Conservation (phyloP, 2,329 filamentous ascomycete species). For the Fusarium sp. region DNA sequence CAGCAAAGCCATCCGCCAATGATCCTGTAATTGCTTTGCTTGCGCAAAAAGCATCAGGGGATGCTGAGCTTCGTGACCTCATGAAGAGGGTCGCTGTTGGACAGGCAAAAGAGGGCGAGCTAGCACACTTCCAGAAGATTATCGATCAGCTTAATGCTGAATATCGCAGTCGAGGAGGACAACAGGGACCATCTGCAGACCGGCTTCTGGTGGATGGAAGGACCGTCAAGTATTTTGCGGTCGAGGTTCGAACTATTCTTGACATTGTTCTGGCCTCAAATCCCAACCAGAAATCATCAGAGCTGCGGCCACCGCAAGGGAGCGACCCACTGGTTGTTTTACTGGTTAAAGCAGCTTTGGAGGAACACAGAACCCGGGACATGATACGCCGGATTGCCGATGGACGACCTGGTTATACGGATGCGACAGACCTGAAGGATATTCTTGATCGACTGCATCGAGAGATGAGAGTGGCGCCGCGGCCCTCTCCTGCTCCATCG, state of each 20-base stretch:
- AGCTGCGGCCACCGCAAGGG: conserved; percentile 65
- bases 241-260: conserved; percentile 68
- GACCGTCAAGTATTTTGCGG: conserved; percentile 70
- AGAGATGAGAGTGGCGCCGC: conserved; percentile 54
- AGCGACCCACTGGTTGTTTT: conserved; percentile 69
- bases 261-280: conserved; percentile 71
- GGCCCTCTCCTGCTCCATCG: conserved; percentile 46
- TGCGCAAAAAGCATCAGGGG: conserved; percentile 79
- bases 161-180: conserved; percentile 64
- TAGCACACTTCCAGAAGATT: conserved; percentile 82
- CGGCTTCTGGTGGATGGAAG: conserved; percentile 66
- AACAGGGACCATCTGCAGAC: conserved; percentile 67
- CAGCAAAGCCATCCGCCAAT: conserved; percentile 49
- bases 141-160: conserved; percentile 81
- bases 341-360: conserved; percentile 68
- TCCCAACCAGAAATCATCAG: conserved; percentile 65
- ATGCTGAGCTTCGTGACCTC: conserved; percentile 78
- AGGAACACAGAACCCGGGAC: conserved; percentile 61
- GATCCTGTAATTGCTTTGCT: conserved; percentile 86
- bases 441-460: conserved; percentile 63
- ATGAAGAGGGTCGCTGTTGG: conserved; percentile 88
- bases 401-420: conserved; percentile 62
- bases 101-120: conserved; percentile 76
- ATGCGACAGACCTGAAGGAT: conserved; percentile 66
- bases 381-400: conserved; percentile 68